These are phyloP conservation scores for Apocynum venetum DNA, from an alignment of 257 asterid genomes.

Conservation along the genomic window DNA sequence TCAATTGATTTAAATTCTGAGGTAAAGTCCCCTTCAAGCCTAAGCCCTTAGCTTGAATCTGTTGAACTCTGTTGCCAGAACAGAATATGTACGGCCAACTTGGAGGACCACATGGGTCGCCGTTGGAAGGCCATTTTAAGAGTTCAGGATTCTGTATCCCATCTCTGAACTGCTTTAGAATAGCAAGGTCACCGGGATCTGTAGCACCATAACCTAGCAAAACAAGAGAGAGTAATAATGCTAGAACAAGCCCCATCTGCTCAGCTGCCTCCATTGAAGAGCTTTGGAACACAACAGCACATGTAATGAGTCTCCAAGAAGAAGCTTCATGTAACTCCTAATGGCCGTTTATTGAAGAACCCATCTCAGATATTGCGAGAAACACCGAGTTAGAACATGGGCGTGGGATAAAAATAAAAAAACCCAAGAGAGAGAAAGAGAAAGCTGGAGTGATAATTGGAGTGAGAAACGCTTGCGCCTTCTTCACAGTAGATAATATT, in stretches of 20 bases:
- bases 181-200: constrained; percentile 61
- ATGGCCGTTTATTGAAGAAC: constrained; percentile 20
- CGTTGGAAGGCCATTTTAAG: constrained; percentile 60
- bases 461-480: constrained; percentile 35
- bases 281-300: constrained; percentile 23
- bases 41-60: constrained; percentile 77
- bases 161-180: constrained; percentile 51
- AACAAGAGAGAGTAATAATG: constrained; percentile 28
- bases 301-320: constrained; percentile 35
- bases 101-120: constrained; percentile 89
- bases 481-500: background rate
- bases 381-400: constrained; percentile 29
- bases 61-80: constrained; percentile 47
- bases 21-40: constrained; percentile 82
- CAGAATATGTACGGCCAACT: constrained; percentile 71
- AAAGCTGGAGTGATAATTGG: constrained; percentile 36
- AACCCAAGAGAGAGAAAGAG: constrained; percentile 20
- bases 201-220: constrained; percentile 39
- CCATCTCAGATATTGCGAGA: constrained; percentile 31
- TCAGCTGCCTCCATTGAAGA: constrained; percentile 40
- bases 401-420: constrained; percentile 19
- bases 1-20: constrained; percentile 50
- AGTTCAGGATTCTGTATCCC: constrained; percentile 71
- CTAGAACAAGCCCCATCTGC: constrained; percentile 20
- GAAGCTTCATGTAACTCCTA: constrained; percentile 19